Conservation (phyloP, 2,329 filamentous ascomycete species). For the Dactylonectria estremocensis region DNA sequence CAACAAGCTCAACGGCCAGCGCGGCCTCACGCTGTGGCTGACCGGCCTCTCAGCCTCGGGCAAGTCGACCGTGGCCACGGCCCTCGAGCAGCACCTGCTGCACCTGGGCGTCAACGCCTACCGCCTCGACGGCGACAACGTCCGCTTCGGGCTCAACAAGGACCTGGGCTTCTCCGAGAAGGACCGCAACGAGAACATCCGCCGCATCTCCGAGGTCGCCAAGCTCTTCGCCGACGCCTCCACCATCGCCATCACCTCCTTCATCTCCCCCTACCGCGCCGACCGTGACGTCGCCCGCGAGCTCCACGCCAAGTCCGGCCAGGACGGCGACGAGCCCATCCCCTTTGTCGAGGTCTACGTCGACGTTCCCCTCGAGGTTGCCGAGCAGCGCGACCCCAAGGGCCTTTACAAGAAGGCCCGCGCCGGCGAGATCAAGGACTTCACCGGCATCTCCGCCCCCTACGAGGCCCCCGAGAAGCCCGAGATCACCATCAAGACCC, state of each 20-base stretch:
- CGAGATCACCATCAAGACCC: conserved; percentile 89
- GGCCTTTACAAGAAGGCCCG: conserved; percentile 98
- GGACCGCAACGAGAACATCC: conserved; percentile 98
- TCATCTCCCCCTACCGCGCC: conserved; percentile 94
- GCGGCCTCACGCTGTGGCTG: conserved; percentile 96
- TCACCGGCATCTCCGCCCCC: conserved; percentile 94
- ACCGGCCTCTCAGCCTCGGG: conserved; percentile 96
- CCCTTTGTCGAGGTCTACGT: conserved; percentile 96
- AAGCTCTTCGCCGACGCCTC: conserved; percentile 96
- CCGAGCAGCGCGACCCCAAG: conserved; percentile 96
- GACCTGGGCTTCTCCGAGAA: conserved; percentile 94
- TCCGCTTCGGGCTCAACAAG: conserved; percentile 98
- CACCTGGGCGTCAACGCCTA: conserved; percentile 88
- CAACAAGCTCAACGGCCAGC: conserved; percentile 82
- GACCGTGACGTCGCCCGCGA: conserved; percentile 88
- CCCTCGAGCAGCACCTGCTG: conserved; percentile 96
- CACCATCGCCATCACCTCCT: conserved; percentile 91
- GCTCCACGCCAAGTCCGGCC: conserved; percentile 75
- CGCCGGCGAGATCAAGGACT: conserved; percentile 94
- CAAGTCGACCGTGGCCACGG: conserved; percentile 97
- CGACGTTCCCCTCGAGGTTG: conserved; percentile 91
- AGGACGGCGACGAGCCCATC: conserved; percentile 76
- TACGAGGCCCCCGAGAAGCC: conserved; percentile 91
- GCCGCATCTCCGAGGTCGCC: conserved; percentile 95
- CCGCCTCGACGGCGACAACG: conserved; percentile 97